Percentiles rank a stretch among this genome's conserved stretches.
phyloP scores from a whole-genome alignment of 306 rosid genomes.

The Vigna nakashimae region DNA sequence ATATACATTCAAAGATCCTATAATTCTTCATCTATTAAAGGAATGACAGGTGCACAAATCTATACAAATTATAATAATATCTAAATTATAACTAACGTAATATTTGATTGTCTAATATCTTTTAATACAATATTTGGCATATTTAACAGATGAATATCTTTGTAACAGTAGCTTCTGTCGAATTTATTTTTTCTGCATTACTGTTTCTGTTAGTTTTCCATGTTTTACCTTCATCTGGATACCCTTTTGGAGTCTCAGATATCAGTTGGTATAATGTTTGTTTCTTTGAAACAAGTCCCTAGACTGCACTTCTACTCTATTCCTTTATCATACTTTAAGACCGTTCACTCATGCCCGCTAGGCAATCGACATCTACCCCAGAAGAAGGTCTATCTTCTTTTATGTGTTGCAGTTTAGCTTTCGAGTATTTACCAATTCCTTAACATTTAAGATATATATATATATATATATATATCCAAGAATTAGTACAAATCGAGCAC shows the following conservation, averaged over 20 bases:
- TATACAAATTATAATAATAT: too few relatives aligned
- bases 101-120: too few relatives aligned
- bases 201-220: not conserved
- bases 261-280: not conserved
- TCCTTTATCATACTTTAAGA: not conserved
- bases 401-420: not conserved
- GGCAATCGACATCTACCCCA: not conserved
- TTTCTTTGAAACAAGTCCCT: constrained; percentile 20
- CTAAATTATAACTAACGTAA: too few relatives aligned
- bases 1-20: too few relatives aligned
- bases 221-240: not conserved
- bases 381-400: constrained; percentile 21
- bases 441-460: constrained; percentile 12
- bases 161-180: not conserved
- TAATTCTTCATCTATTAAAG: too few relatives aligned
- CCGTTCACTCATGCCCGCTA: not conserved
- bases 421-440: constrained; percentile 19
- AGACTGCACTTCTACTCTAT: not conserved
- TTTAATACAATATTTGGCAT: too few relatives aligned
- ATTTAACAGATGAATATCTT: not conserved
- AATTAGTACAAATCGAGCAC: not conserved
- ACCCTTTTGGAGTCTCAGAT: too few relatives aligned
- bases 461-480: not conserved
- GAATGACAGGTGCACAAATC: too few relatives aligned
- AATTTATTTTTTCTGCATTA: not conserved